These are phyloP conservation scores for Diaporthe helianthi DNA, from an alignment of 2,329 filamentous ascomycete species.

Conservation along the genomic window DNA sequence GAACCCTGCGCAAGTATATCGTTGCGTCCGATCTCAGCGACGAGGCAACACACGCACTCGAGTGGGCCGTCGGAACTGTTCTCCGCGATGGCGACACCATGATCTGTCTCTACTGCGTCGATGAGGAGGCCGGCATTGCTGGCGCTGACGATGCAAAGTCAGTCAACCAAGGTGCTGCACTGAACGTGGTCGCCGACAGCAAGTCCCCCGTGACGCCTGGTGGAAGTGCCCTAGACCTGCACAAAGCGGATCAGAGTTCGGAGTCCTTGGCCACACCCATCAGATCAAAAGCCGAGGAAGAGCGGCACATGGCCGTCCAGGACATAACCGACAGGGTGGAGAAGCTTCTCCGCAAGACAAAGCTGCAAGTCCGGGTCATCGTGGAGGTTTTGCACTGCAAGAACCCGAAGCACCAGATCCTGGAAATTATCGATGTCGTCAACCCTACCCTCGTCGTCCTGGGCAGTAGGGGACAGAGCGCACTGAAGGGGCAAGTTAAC, in stretches of 20 bases:
- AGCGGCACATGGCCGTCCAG: conserved; percentile 81
- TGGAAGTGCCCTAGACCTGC: conserved; percentile 43
- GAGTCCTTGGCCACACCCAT: conserved; percentile 16
- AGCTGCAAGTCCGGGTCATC: conserved; percentile 89
- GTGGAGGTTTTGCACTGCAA: conserved; percentile 99
- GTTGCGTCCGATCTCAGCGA: conserved; percentile 96
- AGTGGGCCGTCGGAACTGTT: conserved; percentile 97
- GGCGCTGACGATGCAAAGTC: conserved; percentile 73
- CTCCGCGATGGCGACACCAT: conserved; percentile 93
- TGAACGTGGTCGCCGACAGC: conserved; percentile 66
- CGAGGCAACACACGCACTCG: conserved; percentile 91
- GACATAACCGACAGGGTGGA: conserved; percentile 85
- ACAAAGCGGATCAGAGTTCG: conserved; percentile 28
- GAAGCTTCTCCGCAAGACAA: conserved; percentile 87
- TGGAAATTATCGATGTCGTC: conserved; percentile 93
- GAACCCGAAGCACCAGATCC: conserved; percentile 94
- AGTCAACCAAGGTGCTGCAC: conserved; percentile 76
- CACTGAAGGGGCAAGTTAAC: conserved; percentile 82
- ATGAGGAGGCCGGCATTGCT: conserved; percentile 78
- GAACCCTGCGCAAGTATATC: conserved; percentile 85
- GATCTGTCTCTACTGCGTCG: conserved; percentile 90
- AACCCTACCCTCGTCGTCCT: conserved; percentile 92
- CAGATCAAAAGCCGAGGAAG: conserved; percentile 70
- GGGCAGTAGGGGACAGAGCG: conserved; percentile 88
- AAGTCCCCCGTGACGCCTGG: conserved; percentile 44